phyloP scores from a whole-genome alignment of 2,329 filamentous ascomycete genomes.

The Zymoseptoria brevis region DNA sequence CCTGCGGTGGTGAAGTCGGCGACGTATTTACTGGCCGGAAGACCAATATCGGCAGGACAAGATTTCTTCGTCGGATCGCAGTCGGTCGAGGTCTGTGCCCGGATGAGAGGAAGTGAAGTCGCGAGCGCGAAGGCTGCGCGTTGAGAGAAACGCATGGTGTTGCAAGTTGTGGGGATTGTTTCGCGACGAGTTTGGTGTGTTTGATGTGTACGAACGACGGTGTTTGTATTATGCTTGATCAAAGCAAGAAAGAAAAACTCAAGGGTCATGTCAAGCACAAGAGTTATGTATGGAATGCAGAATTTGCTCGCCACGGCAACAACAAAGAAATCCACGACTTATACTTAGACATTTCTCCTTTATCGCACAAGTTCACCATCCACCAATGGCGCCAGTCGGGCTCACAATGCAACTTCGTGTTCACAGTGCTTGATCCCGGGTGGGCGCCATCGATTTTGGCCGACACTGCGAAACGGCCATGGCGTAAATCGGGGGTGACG shows the following conservation, averaged over 20 bases:
- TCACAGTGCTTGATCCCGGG: not conserved
- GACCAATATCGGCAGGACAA: conserved; percentile 64
- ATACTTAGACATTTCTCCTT: not conserved
- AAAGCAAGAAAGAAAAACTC: not conserved
- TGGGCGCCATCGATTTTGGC: not conserved
- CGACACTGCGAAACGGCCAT: not conserved
- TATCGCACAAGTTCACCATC: not conserved
- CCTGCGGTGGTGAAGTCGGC: conserved; percentile 48
- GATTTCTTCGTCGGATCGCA: conserved; percentile 69
- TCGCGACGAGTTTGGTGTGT: not conserved
- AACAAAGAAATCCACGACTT: not conserved
- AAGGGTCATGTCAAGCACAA: not conserved
- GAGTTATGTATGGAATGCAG: not conserved
- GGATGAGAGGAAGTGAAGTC: conserved; percentile 38
- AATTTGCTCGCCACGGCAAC: not conserved
- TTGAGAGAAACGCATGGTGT: conserved; percentile 27
- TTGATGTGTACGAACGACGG: not conserved
- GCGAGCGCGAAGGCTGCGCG: conserved; percentile 31
- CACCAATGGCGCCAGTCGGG: not conserved
- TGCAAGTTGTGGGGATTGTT: not conserved
- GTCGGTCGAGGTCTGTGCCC: conserved; percentile 66
- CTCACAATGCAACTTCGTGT: not conserved
- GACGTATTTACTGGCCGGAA: conserved; percentile 50
- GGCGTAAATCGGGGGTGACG: not conserved
- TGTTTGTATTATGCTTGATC: not conserved